Base-by-base conservation (phyloP, 768 basidiomycete genomes). In the Tulasnella sp. region DNA sequence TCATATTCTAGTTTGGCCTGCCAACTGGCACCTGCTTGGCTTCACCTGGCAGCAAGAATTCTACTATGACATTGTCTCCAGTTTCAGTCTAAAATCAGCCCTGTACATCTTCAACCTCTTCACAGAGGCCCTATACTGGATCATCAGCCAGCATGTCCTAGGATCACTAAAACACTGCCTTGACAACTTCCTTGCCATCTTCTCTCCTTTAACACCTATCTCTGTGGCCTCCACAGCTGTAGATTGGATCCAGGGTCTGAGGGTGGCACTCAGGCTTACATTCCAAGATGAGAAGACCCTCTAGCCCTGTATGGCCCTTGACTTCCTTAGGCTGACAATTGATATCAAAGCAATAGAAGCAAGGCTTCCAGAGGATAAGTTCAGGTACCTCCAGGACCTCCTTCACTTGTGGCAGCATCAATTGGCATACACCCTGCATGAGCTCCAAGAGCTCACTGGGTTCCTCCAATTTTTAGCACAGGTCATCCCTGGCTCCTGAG, bases 31-130 rank as follows among this genome's bases (percentile, higher is more conserved):
- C 41, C 68, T 68, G 9, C 62, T 74, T 3, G 70, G 74, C 5
- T 70, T 70, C 44, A 49, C 63, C 22, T 73, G 73, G 71, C 43
- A 63, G 1, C 53, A 50, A 8, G n/a, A 49, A 27, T 65, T 69
- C 50, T 74, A 70, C 55, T 67, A 68, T 38, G 61, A 65, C 25
- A 44, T 71, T 2, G 69, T 73, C 2, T 64, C 74, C 4, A 65
- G 60, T 0, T 75, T 75, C 62, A 72, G 73, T 0, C 58, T 69
- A 1, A 60, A 66, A 2, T 67, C 69, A 1, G 70, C 71, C 5
- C 71, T 72, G 2, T 73, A 73, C 63, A 73, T 75, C 17, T 74
- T 73, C 64, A 72, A 74, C 55, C 66, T 74, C 1, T 73, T 73
- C 54, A 67, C 73, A 0, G 70, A 75, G 58, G 73, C 67, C 9